A percentile compares a stretch with the other conserved stretches of the same genome.
These are phyloP conservation scores for Choricystis sp. DNA, from an alignment of 139 green algal species.

Conservation along the genomic window DNA sequence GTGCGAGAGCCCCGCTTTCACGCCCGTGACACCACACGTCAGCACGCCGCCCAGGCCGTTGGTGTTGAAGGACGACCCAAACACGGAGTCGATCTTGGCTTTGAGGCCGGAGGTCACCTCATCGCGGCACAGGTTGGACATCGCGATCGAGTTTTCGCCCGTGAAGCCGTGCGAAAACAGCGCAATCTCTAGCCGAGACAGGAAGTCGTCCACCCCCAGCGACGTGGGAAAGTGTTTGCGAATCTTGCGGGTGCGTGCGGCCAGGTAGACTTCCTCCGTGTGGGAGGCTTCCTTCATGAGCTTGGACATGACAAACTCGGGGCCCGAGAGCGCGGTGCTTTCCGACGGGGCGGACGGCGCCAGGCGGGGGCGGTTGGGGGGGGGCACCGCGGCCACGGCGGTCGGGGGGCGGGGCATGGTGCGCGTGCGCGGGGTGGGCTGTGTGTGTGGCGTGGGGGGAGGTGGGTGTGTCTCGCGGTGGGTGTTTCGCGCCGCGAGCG, in stretches of 20 bases:
- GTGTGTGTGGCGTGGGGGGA: too few relatives aligned
- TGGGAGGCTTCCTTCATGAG: background rate
- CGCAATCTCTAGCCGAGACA: conserved; percentile 49
- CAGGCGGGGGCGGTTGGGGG: too few relatives aligned
- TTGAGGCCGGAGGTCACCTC: conserved; percentile 58
- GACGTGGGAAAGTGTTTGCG: conserved; percentile 42
- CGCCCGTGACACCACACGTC: conserved; percentile 59
- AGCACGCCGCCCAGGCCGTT: conserved; percentile 67
- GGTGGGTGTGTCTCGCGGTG: too few relatives aligned
- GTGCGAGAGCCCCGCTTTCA: conserved; percentile 32
- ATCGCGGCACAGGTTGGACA: conserved; percentile 75
- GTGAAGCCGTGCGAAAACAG: conserved; percentile 55
- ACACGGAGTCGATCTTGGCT: conserved; percentile 55
- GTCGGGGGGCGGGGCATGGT: too few relatives aligned
- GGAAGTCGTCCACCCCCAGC: conserved; percentile 60
- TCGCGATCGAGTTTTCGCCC: conserved; percentile 62
- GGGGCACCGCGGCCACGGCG: too few relatives aligned
- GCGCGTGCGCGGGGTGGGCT: too few relatives aligned
- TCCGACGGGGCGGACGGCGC: too few relatives aligned
- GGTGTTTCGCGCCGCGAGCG: too few relatives aligned
- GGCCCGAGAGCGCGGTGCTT: too few relatives aligned
- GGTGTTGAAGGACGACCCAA: conserved; percentile 59
- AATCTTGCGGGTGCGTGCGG: conserved; percentile 8
- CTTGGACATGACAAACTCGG: too few relatives aligned
- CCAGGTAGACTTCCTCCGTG: conserved; percentile 10